phyloP scores from a whole-genome alignment of 2,329 filamentous ascomycete genomes.

The Pseudopithomyces maydicus region DNA sequence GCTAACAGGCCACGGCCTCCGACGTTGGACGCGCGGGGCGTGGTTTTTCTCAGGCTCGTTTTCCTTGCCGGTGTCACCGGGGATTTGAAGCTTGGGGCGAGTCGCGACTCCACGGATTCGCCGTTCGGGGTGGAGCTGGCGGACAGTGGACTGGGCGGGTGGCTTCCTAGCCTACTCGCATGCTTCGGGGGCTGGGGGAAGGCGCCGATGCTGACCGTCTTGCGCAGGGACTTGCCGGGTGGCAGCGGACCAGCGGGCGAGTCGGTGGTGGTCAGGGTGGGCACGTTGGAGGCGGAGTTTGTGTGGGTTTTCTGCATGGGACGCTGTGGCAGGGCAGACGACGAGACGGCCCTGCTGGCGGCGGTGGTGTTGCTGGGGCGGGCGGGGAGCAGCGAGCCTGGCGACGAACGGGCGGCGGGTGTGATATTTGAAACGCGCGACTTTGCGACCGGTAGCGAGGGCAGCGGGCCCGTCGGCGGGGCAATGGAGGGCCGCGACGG shows the following conservation, averaged over 20 bases:
- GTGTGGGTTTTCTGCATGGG: conserved; percentile 29
- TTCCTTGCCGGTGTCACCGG: conserved; percentile 35
- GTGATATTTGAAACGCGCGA: conserved; percentile 62
- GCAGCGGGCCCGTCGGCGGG: conserved; percentile 73
- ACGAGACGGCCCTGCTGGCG: conserved; percentile 35
- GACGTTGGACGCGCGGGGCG: conserved; percentile 53
- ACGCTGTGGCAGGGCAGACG: conserved; percentile 36
- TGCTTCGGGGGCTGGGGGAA: conserved; percentile 88
- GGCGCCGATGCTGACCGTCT: conserved; percentile 89
- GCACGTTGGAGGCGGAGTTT: conserved; percentile 50
- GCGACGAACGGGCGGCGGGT: conserved; percentile 30
- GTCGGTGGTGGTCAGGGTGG: conserved; percentile 51
- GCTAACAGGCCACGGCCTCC: conserved; percentile 36
- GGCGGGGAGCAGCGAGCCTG: conserved; percentile 35
- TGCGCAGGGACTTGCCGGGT: conserved; percentile 72
- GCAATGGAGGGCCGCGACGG: conserved; percentile 65
- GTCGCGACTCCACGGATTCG: conserved; percentile 39
- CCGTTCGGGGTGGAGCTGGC: conserved; percentile 53
- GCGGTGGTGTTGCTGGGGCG: conserved; percentile 24
- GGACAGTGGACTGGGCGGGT: conserved; percentile 61
- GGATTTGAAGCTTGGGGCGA: conserved; percentile 32
- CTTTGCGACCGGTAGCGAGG: conserved; percentile 74
- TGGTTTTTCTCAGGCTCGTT: conserved; percentile 55
- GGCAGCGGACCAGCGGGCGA: conserved; percentile 42
- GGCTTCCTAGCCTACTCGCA: conserved; percentile 62